Base-by-base conservation (phyloP, 352 stramenopile genomes). In the Achlya hypogyna region DNA sequence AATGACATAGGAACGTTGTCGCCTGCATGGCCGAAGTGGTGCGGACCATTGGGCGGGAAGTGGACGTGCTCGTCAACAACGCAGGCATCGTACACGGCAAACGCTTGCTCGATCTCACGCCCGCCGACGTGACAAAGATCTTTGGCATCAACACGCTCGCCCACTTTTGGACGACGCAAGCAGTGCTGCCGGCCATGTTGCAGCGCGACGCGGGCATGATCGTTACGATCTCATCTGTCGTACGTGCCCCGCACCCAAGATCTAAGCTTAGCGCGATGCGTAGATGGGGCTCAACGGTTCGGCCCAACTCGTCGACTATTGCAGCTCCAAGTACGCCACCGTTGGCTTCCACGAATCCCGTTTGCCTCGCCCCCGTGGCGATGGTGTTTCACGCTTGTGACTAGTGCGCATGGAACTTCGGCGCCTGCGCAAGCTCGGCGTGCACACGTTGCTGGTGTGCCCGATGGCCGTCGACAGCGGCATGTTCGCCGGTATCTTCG, bases 361-460 rank as follows among this genome's bases (percentile, higher is more conserved):
- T 87, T 51, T 29, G 82, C 35, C n/a, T 14, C 45, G 34, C 9
- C 38, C 2, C 68, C 70, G 23, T 4, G 16, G 32, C 62, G 35
- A 73, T 82, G 75, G 14, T 69, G 38, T 78, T 71, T 69, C 62
- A 12, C 42, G 25, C 71, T 29, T 52, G 2, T 52, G 25, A 63
- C 27, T 63, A 94, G 85, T 94, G 27, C 81, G 81, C 0, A 69
- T 94, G 73, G 85, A 94, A 71, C 71, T 93, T 20, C 83, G 78
- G 74, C 77, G 73, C 6, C 75, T 88, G 63, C 74, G 76, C 34
- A 59, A 82, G 60, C 72, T 58, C 40, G 75, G 81, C 45, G 78
- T 94, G 62, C 75, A 71, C 56, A 91, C 80, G 62, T 73, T 94
- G 56, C 65, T 94, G 40, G 81, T 90, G 25, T 94, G 83, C 28